A percentile compares a stretch with the other conserved stretches of the same genome.
Conservation (phyloP, 768 basidiomycete species). For the Boletellus sp. region DNA sequence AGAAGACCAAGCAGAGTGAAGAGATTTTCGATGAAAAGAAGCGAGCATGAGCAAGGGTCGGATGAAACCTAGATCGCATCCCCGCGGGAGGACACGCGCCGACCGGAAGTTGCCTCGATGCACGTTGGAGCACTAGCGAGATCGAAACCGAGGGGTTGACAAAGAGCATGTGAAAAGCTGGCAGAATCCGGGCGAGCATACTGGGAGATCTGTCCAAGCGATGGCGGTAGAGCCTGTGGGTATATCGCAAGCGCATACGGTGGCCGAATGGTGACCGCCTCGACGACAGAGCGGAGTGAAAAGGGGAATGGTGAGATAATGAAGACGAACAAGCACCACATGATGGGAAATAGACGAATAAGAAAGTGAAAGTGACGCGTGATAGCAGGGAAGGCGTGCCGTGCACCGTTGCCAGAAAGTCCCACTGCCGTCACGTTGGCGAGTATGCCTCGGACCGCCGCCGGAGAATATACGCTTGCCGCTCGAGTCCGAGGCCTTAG, state of each 20-base stretch:
- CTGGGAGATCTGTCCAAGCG: constrained; percentile 14
- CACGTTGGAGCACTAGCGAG: neutral
- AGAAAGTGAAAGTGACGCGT: constrained; percentile 12
- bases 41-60: neutral
- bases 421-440: constrained; percentile 23
- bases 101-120: constrained; percentile 15
- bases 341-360: constrained; percentile 25
- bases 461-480: constrained; percentile 17
- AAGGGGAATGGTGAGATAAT: constrained; percentile 17
- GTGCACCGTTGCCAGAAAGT: constrained; percentile 23
- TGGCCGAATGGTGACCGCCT: constrained; percentile 14
- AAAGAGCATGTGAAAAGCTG: constrained; percentile 19
- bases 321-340: constrained; percentile 21
- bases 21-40: constrained; percentile 9
- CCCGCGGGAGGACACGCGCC: constrained; percentile 3
- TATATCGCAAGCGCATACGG: constrained; percentile 17
- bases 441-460: constrained; percentile 22
- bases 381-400: constrained; percentile 23
- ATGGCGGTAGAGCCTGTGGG: constrained; percentile 18
- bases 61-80: neutral
- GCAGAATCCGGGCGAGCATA: constrained; percentile 20
- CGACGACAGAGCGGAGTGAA: constrained; percentile 14
- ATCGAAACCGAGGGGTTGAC: constrained; percentile 24
- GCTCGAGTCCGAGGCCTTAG: constrained; percentile 5
- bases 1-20: constrained; percentile 1